A percentile compares a stretch with the other conserved stretches of the same genome.
These are phyloP conservation scores for Fusarium cyanostomum DNA, from an alignment of 2,329 filamentous ascomycete species.

Conservation along the genomic window DNA sequence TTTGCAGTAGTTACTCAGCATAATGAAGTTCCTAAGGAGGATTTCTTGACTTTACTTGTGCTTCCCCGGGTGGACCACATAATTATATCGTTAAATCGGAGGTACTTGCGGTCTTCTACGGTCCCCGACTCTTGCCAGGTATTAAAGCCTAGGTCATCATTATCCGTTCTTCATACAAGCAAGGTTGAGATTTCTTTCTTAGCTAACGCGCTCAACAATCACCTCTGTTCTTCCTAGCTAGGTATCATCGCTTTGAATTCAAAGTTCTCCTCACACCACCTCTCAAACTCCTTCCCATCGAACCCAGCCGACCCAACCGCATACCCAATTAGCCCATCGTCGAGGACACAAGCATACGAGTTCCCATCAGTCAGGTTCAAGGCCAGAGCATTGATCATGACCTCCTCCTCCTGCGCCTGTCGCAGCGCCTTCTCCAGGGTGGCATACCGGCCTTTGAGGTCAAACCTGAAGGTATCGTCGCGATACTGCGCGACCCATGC, in stretches of 20 bases:
- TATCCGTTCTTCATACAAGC: too few relatives aligned
- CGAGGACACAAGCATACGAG: conserved; percentile 28
- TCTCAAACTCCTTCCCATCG: conserved; percentile 21
- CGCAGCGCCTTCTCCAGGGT: conserved; percentile 3
- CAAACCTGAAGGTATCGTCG: conserved; percentile 23
- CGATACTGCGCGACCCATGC: conserved; percentile 40
- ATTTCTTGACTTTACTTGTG: too few relatives aligned
- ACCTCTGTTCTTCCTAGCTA: too few relatives aligned
- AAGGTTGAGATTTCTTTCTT: too few relatives aligned
- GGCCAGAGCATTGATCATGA: conserved; percentile 23
- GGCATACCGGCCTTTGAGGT: conserved; percentile 29
- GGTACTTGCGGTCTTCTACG: too few relatives aligned
- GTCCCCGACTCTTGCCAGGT: too few relatives aligned
- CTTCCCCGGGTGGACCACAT: too few relatives aligned
- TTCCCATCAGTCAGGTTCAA: conserved; percentile 21
- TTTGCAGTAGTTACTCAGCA: too few relatives aligned
- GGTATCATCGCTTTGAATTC: not conserved
- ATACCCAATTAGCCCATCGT: conserved; percentile 20
- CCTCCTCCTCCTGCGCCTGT: conserved; percentile 1
- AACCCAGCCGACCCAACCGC: conserved; percentile 11
- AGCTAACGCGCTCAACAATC: too few relatives aligned
- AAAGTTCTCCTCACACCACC: conserved; percentile 33
- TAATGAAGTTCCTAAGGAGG: too few relatives aligned
- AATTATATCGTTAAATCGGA: too few relatives aligned
- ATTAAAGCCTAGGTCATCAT: too few relatives aligned